A percentile compares a stretch with the other conserved stretches of the same genome.
phyloP scores from a whole-genome alignment of 2,329 filamentous ascomycete genomes.

The Cordyceps pruinosa region DNA sequence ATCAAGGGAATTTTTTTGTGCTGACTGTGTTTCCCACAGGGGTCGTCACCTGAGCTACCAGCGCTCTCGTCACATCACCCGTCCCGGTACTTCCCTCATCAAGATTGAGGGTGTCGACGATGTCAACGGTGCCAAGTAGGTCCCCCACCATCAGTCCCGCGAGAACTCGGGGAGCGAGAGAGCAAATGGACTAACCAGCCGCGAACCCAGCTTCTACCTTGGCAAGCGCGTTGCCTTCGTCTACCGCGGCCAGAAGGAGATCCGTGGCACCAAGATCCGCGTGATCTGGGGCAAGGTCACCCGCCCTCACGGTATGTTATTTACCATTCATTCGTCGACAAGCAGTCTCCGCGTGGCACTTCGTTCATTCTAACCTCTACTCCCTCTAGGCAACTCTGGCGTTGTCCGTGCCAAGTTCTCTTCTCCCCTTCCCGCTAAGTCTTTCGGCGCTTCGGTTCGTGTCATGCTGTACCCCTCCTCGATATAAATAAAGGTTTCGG shows the following conservation, averaged over 20 bases:
- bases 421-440: slow-evolving; percentile 90
- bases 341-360: background rate
- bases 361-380: slow-evolving; percentile 16
- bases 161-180: too few relatives aligned
- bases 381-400: slow-evolving; percentile 76
- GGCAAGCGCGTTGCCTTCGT: slow-evolving; percentile 99
- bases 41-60: slow-evolving; percentile 98
- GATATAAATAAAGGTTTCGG: slow-evolving; percentile 65
- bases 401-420: slow-evolving; percentile 97
- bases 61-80: slow-evolving; percentile 86
- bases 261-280: slow-evolving; percentile 96
- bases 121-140: slow-evolving; percentile 79
- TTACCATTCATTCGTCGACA: background rate
- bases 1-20: slow-evolving; percentile 4
- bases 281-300: slow-evolving; percentile 99
- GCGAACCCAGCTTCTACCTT: slow-evolving; percentile 69
- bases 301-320: slow-evolving; percentile 72
- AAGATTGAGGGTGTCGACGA: slow-evolving; percentile 98
- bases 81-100: slow-evolving; percentile 86
- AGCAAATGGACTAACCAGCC: slow-evolving; percentile 18
- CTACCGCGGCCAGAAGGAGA: slow-evolving; percentile 91
- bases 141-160: slow-evolving; percentile 22
- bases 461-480: slow-evolving; percentile 97
- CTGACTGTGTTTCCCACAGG: slow-evolving; percentile 43
- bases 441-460: slow-evolving; percentile 92